phyloP scores from a whole-genome alignment of 371 early-diverging fungal genomes.

The Parasitella parasitica region DNA sequence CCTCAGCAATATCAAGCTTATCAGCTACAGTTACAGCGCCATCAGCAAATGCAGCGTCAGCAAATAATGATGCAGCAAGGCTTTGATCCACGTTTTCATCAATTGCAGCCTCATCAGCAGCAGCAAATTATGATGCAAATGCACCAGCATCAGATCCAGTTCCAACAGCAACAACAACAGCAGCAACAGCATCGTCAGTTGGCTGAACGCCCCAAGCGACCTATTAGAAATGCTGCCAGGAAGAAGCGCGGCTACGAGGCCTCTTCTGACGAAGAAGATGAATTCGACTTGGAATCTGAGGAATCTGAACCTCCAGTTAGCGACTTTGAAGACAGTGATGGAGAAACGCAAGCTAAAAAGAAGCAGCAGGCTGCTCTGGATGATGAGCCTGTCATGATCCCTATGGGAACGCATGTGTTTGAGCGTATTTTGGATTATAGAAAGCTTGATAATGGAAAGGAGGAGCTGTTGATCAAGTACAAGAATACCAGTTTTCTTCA shows the following conservation, averaged over 20 bases:
- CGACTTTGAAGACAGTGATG: constrained; percentile 36
- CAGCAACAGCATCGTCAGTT: constrained; percentile 20
- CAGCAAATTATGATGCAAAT: constrained; percentile 18
- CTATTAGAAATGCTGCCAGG: constrained; percentile 35
- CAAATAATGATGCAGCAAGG: constrained; percentile 16
- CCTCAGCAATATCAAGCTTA: constrained; percentile 17
- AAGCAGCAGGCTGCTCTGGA: constrained; percentile 6
- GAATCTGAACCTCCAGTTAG: constrained; percentile 32
- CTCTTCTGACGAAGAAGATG: constrained; percentile 47
- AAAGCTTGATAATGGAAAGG: constrained; percentile 41
- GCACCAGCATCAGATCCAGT: constrained; percentile 20
- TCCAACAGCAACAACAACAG: constrained; percentile 34
- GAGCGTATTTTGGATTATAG: constrained; percentile 70
- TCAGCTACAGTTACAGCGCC: constrained; percentile 18
- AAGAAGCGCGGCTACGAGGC: constrained; percentile 44
- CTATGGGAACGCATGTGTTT: constrained; percentile 70
- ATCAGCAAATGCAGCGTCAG: constrained; percentile 20
- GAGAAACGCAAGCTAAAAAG: constrained; percentile 13
- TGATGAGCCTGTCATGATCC: constrained; percentile 67
- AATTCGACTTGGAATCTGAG: constrained; percentile 23
- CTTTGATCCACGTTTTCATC: constrained; percentile 13
- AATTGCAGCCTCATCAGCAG: constrained; percentile 29
- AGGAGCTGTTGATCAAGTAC: constrained; percentile 68
- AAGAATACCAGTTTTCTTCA: constrained; percentile 78
- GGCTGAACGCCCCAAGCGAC: constrained; percentile 31